A percentile compares a stretch with the other conserved stretches of the same genome.
Evolutionary conservation across 257 asterid species (phyloP).

Genomic region (Solanum sitiens): DNA sequence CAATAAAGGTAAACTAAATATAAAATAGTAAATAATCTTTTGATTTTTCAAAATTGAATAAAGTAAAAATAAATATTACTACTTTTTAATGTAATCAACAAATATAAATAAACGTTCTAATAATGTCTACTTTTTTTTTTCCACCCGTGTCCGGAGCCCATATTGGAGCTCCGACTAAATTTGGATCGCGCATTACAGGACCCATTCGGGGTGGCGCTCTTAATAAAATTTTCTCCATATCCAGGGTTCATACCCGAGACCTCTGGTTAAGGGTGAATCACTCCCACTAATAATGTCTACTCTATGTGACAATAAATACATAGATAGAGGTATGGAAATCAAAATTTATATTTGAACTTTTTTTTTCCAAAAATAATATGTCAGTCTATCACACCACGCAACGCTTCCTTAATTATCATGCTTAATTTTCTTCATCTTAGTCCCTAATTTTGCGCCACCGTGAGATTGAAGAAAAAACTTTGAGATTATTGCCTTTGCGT

Average conservation of each 20-base stretch:
- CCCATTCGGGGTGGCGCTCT: accelerated
- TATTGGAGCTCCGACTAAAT: too few relatives aligned
- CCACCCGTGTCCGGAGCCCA: too few relatives aligned
- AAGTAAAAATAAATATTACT: too few relatives aligned
- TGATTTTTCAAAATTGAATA: neutral
- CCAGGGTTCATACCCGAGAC: accelerated
- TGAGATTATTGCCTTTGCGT: neutral
- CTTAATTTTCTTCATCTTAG: neutral
- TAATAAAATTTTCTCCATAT: too few relatives aligned
- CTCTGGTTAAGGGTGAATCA: too few relatives aligned
- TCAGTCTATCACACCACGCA: neutral
- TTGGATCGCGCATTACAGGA: accelerated
- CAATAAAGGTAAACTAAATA: neutral
- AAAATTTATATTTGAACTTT: neutral
- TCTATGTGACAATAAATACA: neutral
- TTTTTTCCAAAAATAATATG: neutral
- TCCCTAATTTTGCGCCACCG: neutral
- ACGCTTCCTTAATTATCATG: neutral
- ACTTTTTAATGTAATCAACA: neutral
- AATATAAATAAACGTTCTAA: too few relatives aligned
- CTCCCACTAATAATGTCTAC: too few relatives aligned
- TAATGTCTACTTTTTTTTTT: too few relatives aligned
- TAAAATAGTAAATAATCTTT: too few relatives aligned
- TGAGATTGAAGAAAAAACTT: neutral
- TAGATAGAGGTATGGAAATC: neutral